phyloP scores from a whole-genome alignment of 768 basidiomycete genomes.

The Dendrothele bispora region DNA sequence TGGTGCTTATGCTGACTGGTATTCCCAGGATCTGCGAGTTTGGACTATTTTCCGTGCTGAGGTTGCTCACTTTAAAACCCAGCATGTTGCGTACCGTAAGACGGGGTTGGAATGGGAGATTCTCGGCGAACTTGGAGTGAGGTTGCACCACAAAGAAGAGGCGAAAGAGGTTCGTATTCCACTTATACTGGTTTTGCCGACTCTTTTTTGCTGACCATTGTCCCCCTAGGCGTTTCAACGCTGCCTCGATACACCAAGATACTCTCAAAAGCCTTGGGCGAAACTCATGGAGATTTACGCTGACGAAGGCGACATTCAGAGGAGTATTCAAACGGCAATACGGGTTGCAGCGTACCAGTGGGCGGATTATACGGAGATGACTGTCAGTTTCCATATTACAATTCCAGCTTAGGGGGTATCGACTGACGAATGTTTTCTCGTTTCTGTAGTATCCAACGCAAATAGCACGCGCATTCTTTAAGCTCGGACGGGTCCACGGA shows the following conservation, averaged over 20 bases:
- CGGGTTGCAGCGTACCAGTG: constrained; percentile 91
- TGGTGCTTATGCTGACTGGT: constrained; percentile 2
- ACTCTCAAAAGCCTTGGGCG: constrained; percentile 90
- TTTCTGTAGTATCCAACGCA: constrained; percentile 77
- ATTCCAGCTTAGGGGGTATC: constrained; percentile 5
- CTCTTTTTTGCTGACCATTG: neutral
- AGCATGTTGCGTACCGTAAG: constrained; percentile 97
- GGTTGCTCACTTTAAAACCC: constrained; percentile 97
- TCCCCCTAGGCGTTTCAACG: constrained; percentile 72
- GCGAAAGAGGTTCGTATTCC: constrained; percentile 69
- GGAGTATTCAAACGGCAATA: constrained; percentile 89
- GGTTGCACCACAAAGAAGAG: constrained; percentile 97
- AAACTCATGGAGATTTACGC: constrained; percentile 95
- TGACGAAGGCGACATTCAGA: constrained; percentile 93
- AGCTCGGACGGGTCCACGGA: constrained; percentile 90
- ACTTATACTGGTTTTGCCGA: neutral
- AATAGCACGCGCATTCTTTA: constrained; percentile 89
- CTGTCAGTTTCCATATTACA: constrained; percentile 56
- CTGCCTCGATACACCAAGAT: constrained; percentile 83
- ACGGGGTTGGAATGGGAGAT: constrained; percentile 99
- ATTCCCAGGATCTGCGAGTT: constrained; percentile 80
- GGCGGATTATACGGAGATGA: constrained; percentile 87
- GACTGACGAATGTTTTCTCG: too few relatives aligned
- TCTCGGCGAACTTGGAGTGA: constrained; percentile 87
- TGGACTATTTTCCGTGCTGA: constrained; percentile 99